Conservation (phyloP, 148 eudicot species). For the Diospyros kaki region DNA sequence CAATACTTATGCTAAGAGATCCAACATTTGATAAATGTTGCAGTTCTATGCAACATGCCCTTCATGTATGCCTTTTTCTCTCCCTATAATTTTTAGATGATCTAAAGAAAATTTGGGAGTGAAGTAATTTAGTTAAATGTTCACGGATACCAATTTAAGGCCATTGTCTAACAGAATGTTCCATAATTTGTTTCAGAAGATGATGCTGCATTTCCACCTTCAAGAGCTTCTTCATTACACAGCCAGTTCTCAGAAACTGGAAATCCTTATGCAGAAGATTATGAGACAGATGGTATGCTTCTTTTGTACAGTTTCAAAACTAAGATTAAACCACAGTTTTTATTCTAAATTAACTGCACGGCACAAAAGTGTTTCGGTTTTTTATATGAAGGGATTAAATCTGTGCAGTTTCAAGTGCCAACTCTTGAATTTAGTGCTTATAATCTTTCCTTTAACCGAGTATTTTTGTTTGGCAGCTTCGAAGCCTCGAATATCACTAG, state of each 20-base stretch:
- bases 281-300: conserved; percentile 24
- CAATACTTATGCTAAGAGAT: not conserved
- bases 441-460: not conserved
- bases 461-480: conserved; percentile 28
- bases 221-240: conserved; percentile 40
- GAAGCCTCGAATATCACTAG: conserved; percentile 70
- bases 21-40: not conserved
- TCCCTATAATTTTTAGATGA: not conserved
- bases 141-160: not conserved
- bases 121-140: not conserved
- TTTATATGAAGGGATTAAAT: not conserved
- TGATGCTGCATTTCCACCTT: conserved; percentile 37
- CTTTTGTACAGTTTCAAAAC: not conserved
- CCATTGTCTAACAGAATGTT: not conserved
- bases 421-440: not conserved
- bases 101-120: not conserved
- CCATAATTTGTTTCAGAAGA: conserved; percentile 39
- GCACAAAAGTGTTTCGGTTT: not conserved
- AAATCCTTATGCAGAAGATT: conserved; percentile 42
- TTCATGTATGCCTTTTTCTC: not conserved
- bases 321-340: not conserved
- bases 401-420: not conserved
- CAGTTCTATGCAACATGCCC: no score
- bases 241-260: conserved; percentile 55
- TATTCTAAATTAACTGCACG: not conserved